Evolutionary conservation across 441 rosid species (phyloP).

Genomic region (Syzygium malaccense): DNA sequence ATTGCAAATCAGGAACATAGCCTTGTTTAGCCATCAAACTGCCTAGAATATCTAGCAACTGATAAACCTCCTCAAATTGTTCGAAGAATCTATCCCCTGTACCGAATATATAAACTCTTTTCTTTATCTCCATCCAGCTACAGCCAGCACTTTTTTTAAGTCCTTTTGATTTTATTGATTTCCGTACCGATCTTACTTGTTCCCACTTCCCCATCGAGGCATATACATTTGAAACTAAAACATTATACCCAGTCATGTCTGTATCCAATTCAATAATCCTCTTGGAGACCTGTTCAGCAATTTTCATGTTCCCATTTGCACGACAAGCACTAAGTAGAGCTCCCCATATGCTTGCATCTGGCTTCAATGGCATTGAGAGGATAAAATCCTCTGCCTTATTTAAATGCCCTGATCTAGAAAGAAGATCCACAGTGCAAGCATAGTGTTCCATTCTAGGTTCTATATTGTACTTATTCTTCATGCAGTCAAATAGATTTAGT

Average conservation of each 20-base stretch:
- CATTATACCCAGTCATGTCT: slow-evolving; percentile 45
- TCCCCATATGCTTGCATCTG: slow-evolving; percentile 49
- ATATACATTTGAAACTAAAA: slow-evolving; percentile 50
- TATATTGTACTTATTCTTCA: slow-evolving; percentile 30
- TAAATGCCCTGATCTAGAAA: slow-evolving; percentile 40
- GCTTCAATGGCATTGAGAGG: slow-evolving; percentile 39
- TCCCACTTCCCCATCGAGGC: slow-evolving; percentile 60
- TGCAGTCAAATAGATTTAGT: slow-evolving; percentile 24
- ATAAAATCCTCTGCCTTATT: slow-evolving; percentile 40
- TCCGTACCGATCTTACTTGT: slow-evolving; percentile 43
- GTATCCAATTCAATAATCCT: slow-evolving; percentile 38
- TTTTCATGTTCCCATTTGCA: slow-evolving; percentile 29
- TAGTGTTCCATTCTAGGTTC: slow-evolving; percentile 41
- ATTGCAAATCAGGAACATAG: slow-evolving; percentile 43
- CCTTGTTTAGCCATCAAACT: slow-evolving; percentile 50
- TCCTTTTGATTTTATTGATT: slow-evolving; percentile 34
- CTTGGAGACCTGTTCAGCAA: slow-evolving; percentile 38
- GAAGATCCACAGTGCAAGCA: slow-evolving; percentile 44
- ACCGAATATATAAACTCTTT: slow-evolving; percentile 33
- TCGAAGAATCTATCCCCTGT: slow-evolving; percentile 36
- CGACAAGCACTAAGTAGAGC: slow-evolving; percentile 49
- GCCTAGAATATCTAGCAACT: slow-evolving; percentile 31
- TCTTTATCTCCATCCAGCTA: slow-evolving; percentile 56
- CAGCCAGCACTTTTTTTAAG: slow-evolving; percentile 54
- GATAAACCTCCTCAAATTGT: slow-evolving; percentile 39